A percentile compares a stretch with the other conserved stretches of the same genome.
Evolutionary conservation across 768 basidiomycete species (phyloP).

Genomic region (Hortiboletus campestris): DNA sequence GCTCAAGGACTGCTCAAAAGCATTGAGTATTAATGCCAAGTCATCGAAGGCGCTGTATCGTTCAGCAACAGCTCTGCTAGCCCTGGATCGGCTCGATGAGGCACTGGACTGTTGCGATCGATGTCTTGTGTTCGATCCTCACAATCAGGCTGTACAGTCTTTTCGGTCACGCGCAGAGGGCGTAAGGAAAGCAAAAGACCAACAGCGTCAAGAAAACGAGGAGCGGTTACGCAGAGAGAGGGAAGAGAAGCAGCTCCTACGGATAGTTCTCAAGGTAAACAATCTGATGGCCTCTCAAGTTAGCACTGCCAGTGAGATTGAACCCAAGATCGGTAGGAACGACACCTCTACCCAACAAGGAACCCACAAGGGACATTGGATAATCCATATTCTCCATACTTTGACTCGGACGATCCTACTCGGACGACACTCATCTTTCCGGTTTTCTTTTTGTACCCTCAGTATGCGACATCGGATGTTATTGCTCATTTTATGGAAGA

Average conservation of each 20-base stretch:
- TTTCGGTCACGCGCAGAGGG: constrained; percentile 48
- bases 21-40: constrained; percentile 55
- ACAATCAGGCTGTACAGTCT: constrained; percentile 51
- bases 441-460: constrained; percentile 91
- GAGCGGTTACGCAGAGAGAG: constrained; percentile 49
- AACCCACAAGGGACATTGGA: constrained; percentile 47
- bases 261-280: constrained; percentile 64
- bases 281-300: neutral
- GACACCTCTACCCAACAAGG: constrained; percentile 63
- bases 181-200: constrained; percentile 48
- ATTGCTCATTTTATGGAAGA: constrained; percentile 84
- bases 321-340: constrained; percentile 47
- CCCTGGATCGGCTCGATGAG: constrained; percentile 74
- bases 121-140: constrained; percentile 58
- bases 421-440: constrained; percentile 71
- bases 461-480: constrained; percentile 84
- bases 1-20: constrained; percentile 79
- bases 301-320: neutral
- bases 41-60: constrained; percentile 87
- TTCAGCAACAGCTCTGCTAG: constrained; percentile 72
- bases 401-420: constrained; percentile 63
- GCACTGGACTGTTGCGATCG: constrained; percentile 78
- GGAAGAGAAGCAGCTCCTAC: constrained; percentile 53
- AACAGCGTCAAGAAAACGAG: constrained; percentile 47
- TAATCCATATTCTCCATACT: constrained; percentile 61